Evolutionary conservation across 2,329 filamentous ascomycete species (phyloP).

Genomic region (Fusarium sp.): DNA sequence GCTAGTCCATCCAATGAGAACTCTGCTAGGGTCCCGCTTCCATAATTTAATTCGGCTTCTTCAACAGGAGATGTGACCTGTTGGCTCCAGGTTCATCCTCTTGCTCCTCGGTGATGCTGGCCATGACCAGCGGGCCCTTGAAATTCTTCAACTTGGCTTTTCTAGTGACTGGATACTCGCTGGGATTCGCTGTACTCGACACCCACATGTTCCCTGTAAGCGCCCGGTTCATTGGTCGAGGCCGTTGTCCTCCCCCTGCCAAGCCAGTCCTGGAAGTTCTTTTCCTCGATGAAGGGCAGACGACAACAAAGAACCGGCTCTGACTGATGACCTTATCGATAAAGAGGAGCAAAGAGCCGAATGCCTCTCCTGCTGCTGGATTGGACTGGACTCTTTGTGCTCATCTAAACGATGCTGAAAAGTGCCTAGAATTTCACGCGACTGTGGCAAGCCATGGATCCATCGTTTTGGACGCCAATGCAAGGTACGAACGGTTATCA

Average conservation of each 20-base stretch:
- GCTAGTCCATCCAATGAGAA: constrained; percentile 10
- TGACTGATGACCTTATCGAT: constrained; percentile 23
- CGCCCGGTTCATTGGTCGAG: constrained; percentile 36
- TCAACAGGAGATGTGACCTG: constrained; percentile 22
- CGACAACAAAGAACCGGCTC: constrained; percentile 11
- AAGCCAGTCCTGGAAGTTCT: constrained; percentile 28
- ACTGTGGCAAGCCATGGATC: constrained; percentile 18
- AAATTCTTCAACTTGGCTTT: constrained; percentile 20
- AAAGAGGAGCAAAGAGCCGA: not conserved
- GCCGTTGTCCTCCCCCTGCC: constrained; percentile 34
- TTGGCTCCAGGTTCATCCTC: constrained; percentile 17
- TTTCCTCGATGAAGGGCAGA: not conserved
- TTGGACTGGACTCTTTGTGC: constrained; percentile 29
- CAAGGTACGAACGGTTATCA: constrained; percentile 36
- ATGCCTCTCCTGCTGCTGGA: constrained; percentile 6
- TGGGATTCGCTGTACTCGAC: constrained; percentile 21
- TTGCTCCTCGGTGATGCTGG: not conserved
- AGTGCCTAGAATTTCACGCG: constrained; percentile 17
- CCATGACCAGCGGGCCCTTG: constrained; percentile 3
- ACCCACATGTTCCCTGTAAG: constrained; percentile 17
- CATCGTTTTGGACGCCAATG: constrained; percentile 26
- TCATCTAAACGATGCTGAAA: constrained; percentile 28
- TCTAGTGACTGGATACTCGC: constrained; percentile 15
- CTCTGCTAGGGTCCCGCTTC: constrained; percentile 1
- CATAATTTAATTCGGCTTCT: constrained; percentile 22